Evolutionary conservation across 768 basidiomycete species (phyloP).

Genomic region (Psilocybe cubensis): DNA sequence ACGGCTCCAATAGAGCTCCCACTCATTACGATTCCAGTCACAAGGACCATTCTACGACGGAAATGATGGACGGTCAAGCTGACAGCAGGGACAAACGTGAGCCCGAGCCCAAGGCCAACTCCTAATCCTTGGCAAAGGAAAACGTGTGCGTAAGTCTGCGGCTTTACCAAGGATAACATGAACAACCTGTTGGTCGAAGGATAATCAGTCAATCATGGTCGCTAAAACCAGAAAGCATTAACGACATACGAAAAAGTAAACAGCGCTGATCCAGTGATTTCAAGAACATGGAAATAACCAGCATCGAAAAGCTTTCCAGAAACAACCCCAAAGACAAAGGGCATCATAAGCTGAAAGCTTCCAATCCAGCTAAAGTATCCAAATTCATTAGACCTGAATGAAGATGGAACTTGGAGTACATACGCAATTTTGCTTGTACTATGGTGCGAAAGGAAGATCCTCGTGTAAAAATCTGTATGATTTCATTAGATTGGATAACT

Average conservation of each 20-base stretch:
- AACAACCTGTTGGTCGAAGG: slow-evolving; percentile 6
- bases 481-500: neutral
- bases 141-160: slow-evolving; percentile 18
- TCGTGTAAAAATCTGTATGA: slow-evolving; percentile 44
- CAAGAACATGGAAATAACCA: slow-evolving; percentile 41
- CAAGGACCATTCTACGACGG: slow-evolving; percentile 35
- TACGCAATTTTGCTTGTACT: slow-evolving; percentile 45
- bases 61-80: slow-evolving; percentile 47
- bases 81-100: slow-evolving; percentile 49
- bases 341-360: slow-evolving; percentile 47
- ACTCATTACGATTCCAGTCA: slow-evolving; percentile 38
- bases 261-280: slow-evolving; percentile 21
- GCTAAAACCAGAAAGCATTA: neutral
- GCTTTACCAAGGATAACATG: slow-evolving; percentile 17
- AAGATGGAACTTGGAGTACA: slow-evolving; percentile 6
- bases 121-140: slow-evolving; percentile 59
- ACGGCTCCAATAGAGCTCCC: slow-evolving; percentile 42
- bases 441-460: slow-evolving; percentile 34
- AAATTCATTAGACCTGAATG: neutral
- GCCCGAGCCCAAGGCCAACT: slow-evolving; percentile 48
- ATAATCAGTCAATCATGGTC: neutral
- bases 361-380: slow-evolving; percentile 45
- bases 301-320: slow-evolving; percentile 46
- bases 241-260: slow-evolving; percentile 25
- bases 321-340: slow-evolving; percentile 39